Conservation (phyloP, 768 basidiomycete genomes). For the Lactifluus hygrophoroides region DNA sequence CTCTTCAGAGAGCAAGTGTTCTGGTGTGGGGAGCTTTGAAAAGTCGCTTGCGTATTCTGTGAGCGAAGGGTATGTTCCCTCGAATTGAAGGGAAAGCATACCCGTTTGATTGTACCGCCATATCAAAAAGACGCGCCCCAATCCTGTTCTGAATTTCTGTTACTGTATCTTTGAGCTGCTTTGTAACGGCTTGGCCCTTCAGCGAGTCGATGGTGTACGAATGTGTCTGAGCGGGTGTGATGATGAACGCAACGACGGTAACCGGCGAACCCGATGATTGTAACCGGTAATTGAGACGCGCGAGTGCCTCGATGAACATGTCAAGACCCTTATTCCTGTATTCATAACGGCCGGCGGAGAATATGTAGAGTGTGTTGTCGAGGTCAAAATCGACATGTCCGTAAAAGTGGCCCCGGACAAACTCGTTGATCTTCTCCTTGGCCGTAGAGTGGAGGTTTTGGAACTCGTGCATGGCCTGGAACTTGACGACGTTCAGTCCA, state of each 20-base stretch:
- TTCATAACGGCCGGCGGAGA: slow-evolving; percentile 98
- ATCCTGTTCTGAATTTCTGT: slow-evolving; percentile 92
- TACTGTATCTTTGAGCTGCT: slow-evolving; percentile 92
- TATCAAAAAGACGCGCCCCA: slow-evolving; percentile 87
- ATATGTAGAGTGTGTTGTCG: slow-evolving; percentile 88
- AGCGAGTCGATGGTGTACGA: slow-evolving; percentile 97
- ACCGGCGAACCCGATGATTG: slow-evolving; percentile 56
- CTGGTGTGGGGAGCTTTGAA: slow-evolving; percentile 63
- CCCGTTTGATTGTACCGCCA: slow-evolving; percentile 90
- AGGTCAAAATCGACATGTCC: slow-evolving; percentile 96
- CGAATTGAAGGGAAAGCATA: slow-evolving; percentile 28
- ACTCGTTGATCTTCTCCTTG: slow-evolving; percentile 99
- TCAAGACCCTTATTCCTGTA: slow-evolving; percentile 99
- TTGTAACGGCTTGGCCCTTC: slow-evolving; percentile 95
- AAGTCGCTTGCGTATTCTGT: slow-evolving; percentile 43
- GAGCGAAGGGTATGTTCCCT: not conserved
- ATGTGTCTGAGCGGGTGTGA: slow-evolving; percentile 94
- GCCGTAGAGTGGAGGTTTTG: slow-evolving; percentile 88
- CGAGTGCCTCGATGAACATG: slow-evolving; percentile 97
- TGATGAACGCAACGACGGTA: slow-evolving; percentile 96
- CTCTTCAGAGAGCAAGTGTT: slow-evolving; percentile 76
- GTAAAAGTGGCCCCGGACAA: slow-evolving; percentile 96
- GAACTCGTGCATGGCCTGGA: slow-evolving; percentile 99
- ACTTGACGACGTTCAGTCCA: slow-evolving; percentile 97
- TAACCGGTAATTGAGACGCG: slow-evolving; percentile 66